Conservation (phyloP, 2,329 filamentous ascomycete genomes). For the Saccharata proteae region DNA sequence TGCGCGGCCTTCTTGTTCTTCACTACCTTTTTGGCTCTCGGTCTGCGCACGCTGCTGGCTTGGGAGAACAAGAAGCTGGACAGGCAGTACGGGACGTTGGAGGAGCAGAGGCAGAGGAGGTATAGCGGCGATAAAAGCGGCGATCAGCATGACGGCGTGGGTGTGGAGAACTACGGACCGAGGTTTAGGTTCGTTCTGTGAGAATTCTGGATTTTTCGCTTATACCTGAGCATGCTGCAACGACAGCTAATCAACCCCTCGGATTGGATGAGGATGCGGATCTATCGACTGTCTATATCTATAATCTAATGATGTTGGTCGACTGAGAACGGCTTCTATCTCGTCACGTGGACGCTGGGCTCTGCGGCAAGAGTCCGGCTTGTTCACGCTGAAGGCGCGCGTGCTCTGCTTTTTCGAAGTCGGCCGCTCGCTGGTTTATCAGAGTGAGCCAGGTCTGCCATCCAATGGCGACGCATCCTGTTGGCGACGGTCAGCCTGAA, state of each 20-base stretch:
- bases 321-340: too few relatives aligned
- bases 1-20: slow-evolving; percentile 28
- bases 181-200: slow-evolving; percentile 21
- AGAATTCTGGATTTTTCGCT: too few relatives aligned
- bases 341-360: too few relatives aligned
- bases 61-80: slow-evolving; percentile 27
- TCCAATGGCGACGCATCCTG: slow-evolving; percentile 60
- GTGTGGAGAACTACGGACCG: slow-evolving; percentile 23
- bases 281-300: too few relatives aligned
- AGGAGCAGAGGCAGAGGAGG: slow-evolving; percentile 13
- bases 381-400: too few relatives aligned
- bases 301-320: too few relatives aligned
- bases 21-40: slow-evolving; percentile 19
- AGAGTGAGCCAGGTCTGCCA: slow-evolving; percentile 89
- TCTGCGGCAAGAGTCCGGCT: too few relatives aligned
- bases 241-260: too few relatives aligned
- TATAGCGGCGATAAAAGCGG: background rate
- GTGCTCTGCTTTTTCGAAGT: slow-evolving; percentile 30
- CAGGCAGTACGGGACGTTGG: slow-evolving; percentile 18
- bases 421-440: slow-evolving; percentile 63
- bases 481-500: background rate
- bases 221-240: too few relatives aligned
- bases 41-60: slow-evolving; percentile 18
- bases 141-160: slow-evolving; percentile 11
- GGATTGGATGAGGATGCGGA: too few relatives aligned